Evolutionary conservation across 108 stramenopile genomes (phyloP), one percentile per base, ranked within the genome.

Genomic region (Pelagomonas calceolata): DNA sequence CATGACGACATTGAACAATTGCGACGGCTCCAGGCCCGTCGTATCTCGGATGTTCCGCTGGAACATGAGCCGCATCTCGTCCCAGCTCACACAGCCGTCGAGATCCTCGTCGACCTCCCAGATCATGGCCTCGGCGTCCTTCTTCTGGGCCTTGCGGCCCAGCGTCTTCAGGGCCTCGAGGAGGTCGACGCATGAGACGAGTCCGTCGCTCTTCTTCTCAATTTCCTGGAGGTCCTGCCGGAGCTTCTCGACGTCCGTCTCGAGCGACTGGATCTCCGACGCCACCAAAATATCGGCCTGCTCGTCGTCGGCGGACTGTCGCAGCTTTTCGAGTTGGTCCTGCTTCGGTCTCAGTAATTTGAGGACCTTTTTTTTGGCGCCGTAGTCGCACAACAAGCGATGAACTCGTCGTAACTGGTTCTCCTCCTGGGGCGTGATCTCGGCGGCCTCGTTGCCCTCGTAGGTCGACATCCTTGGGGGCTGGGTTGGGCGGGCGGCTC

Each of bases 31-130:
- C n/a, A 91, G 80, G 63, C 91, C 92, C 26, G 88, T 87, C 5
- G 71, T 77, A 69, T 93, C 92, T 26, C 81, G 84, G 12, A 93
- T 78, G 68, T 93, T 93, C 0, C 92, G 81, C 69, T 89, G 82
- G 78, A 89, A 93, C 79, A 88, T 93, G 65, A 91, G 78, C 70
- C 74, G 75, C 37, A 93, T 89, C 78, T 93, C 92, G 14, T 88
- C 88, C 92, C 92, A 93, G 75, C 92, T 91, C 32, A 93, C 74
- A 26, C 80, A 83, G 36, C 88, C 89, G 75, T 94, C 92, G 32
- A 91, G 70, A 65, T 92, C 90, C 70, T 94, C 92, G 76, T 94
- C 92, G 26, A 90, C 91, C 74, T 93, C 92, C 92, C 92, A 93
- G 66, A 93, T 87, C 79, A 93, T 89, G 68, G 92, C 89, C 51